Evolutionary conservation across 257 asterid species (phyloP), one percentile per base, ranked within the genome.

Genomic region (Ilex aquifolium): DNA sequence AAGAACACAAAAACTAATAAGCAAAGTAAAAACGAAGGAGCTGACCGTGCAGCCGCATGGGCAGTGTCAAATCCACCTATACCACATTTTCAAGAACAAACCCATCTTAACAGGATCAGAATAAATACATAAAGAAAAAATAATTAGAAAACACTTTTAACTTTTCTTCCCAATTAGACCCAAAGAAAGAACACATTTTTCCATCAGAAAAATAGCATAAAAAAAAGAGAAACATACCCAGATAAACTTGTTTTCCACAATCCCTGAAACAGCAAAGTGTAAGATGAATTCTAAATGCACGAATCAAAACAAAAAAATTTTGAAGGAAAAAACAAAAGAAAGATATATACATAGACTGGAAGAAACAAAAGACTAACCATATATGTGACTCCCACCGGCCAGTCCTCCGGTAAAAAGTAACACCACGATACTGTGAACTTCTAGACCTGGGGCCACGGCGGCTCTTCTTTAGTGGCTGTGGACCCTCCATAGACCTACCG

Each of bases 21-120:
- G 31, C 15, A 7, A 53, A 53, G 30, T 53, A 53, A 14, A 53
- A 46, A 3, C 13, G 52, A 5, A 46, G 10, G 14, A 67, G 56
- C 91, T 79, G 65, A 92, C 99, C 97, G 90, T 44, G 99, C 99
- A 27, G 99, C 99, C 48, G 96, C 97, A 61, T 93, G 95, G 32
- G 96, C 96, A 10, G 99, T 90, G 29, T 90, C 97, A 67, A 93
- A 93, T 65, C 99, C 99, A 71, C 99, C 99, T 88, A 56, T 3
- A 62, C 31, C 10, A 10, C 11, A 64, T 29, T 48, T 57, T 8
- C 57, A 66, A 5, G 16, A 36, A 46, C 57, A 40, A 40, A 10
- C 44, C 59, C 51, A 49, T 54, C 51, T 62, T 36, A 57, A 42
- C 44, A 53, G 1, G 6, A 10, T 14, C 11, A 15, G 30, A 53